Conservation (phyloP, 202 grass and related monocot genomes). For the Miscanthus sacchariflorus region DNA sequence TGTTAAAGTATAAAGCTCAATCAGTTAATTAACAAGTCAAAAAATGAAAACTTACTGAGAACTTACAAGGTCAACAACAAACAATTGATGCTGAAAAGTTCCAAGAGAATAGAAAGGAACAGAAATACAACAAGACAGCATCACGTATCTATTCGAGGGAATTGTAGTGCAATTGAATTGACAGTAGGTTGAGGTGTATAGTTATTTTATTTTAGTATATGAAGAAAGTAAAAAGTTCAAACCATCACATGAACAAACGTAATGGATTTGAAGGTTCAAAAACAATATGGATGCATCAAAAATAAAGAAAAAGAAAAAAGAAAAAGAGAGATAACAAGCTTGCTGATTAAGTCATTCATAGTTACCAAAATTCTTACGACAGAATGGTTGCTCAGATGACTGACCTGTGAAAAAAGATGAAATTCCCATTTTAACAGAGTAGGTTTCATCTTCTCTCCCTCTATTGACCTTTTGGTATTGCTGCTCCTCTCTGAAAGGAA, state of each 20-base stretch:
- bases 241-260: neutral
- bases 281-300: neutral
- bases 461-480: constrained; percentile 5
- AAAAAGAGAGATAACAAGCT: neutral
- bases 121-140: constrained; percentile 3
- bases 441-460: constrained; percentile 39
- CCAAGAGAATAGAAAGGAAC: constrained; percentile 3
- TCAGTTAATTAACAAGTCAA: neutral
- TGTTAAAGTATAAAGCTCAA: neutral
- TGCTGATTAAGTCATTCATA: constrained; percentile 14
- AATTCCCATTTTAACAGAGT: constrained; percentile 28
- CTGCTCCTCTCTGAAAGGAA: constrained; percentile 12
- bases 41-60: neutral
- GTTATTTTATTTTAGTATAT: constrained; percentile 13
- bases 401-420: constrained; percentile 36
- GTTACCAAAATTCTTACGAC: constrained; percentile 3
- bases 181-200: constrained; percentile 2
- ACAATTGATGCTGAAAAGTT: constrained; percentile 27
- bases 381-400: neutral
- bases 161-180: neutral
- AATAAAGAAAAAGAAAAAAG: neutral
- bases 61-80: neutral
- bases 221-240: neutral
- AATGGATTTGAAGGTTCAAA: neutral
- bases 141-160: neutral